phyloP scores from a whole-genome alignment of 2,329 filamentous ascomycete species.

The Acrodontium crateriforme region DNA sequence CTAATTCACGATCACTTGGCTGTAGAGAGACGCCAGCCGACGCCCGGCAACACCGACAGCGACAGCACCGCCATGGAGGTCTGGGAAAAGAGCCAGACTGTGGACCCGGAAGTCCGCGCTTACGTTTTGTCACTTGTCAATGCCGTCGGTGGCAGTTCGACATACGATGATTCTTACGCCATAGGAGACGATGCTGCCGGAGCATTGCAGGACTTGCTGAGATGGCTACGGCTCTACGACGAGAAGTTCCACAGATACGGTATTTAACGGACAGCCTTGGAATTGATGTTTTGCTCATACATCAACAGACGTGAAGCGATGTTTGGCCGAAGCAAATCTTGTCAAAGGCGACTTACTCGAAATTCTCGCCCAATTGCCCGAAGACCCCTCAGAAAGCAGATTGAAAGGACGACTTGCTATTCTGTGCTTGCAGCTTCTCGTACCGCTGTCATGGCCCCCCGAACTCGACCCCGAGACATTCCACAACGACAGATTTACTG shows the following conservation, averaged over 20 bases:
- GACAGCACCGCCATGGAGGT: constrained; percentile 11
- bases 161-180: constrained; percentile 45
- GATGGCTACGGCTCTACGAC: constrained; percentile 66
- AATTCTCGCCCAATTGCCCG: constrained; percentile 72
- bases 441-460: constrained; percentile 87
- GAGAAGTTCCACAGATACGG: background rate
- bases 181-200: constrained; percentile 88
- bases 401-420: constrained; percentile 68
- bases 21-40: no score
- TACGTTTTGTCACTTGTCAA: constrained; percentile 89
- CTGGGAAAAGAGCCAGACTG: constrained; percentile 26
- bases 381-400: constrained; percentile 57
- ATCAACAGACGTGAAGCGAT: constrained; percentile 71
- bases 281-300: background rate
- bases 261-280: background rate
- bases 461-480: constrained; percentile 61
- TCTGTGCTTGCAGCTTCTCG: constrained; percentile 77
- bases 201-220: constrained; percentile 81
- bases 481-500: constrained; percentile 79
- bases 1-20: no score
- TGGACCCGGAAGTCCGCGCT: constrained; percentile 85
- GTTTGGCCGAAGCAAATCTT: constrained; percentile 82
- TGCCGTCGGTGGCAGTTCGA: constrained; percentile 45
- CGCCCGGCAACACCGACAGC: background rate
- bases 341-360: constrained; percentile 79